Evolutionary conservation across 2,329 filamentous ascomycete species (phyloP).

Genomic region (Sporothrix mexicana): DNA sequence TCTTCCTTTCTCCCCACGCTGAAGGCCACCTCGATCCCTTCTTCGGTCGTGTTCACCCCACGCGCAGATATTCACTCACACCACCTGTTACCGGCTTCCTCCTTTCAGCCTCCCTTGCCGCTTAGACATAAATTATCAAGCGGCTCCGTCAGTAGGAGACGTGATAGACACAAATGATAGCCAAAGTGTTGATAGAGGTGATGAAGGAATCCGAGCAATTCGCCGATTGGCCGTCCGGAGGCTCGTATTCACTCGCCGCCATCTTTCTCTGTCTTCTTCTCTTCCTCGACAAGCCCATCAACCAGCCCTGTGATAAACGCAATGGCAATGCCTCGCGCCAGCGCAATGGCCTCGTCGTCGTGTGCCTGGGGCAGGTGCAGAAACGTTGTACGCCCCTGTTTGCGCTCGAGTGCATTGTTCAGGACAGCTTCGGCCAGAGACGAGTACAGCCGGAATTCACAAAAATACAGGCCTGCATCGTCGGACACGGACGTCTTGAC

Average conservation of each 20-base stretch:
- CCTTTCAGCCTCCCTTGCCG: too few species aligned
- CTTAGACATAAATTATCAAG: too few species aligned
- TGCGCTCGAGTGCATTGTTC: not conserved
- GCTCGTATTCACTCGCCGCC: too few species aligned
- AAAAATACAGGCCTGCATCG: not conserved
- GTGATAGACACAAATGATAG: too few species aligned
- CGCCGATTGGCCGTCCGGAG: not conserved
- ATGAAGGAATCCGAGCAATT: too few species aligned
- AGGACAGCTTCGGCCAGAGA: not conserved
- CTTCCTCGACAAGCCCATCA: not conserved
- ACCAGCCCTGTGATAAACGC: not conserved
- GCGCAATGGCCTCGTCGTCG: not conserved
- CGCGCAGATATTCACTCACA: not conserved
- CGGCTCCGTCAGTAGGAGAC: too few species aligned
- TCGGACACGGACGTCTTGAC: not conserved
- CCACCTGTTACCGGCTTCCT: too few species aligned
- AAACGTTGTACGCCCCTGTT: not conserved
- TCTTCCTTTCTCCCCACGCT: not conserved
- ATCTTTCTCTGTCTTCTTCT: not conserved
- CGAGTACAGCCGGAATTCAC: not conserved
- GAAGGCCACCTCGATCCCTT: too few species aligned
- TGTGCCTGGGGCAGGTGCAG: not conserved
- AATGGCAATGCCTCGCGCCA: not conserved
- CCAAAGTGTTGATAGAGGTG: too few species aligned
- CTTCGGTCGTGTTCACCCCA: not conserved